Evolutionary conservation across 371 early-diverging fungal genomes (phyloP).

Genomic region (Mortierella sp.): DNA sequence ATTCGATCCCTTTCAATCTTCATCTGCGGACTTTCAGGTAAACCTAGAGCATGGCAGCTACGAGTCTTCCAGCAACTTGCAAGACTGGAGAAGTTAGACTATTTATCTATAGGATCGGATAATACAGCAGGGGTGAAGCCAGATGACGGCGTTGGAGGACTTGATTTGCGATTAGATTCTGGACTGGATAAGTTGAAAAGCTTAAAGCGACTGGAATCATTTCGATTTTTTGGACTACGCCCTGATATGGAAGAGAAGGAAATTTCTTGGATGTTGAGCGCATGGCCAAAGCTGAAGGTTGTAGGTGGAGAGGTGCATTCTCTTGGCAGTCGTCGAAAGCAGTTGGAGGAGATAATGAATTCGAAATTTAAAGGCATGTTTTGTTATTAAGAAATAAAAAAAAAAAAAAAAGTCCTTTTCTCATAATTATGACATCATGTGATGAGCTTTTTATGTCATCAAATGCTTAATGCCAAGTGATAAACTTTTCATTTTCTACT

Average conservation of each 20-base stretch:
- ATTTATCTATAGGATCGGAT: background rate
- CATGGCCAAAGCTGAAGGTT: background rate
- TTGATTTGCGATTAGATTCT: background rate
- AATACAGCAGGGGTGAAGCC: background rate
- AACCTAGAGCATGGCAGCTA: background rate
- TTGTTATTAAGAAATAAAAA: too few species aligned
- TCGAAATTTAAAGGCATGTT: background rate
- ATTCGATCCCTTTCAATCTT: background rate
- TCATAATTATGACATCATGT: too few species aligned
- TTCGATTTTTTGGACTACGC: background rate
- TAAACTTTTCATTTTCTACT: background rate
- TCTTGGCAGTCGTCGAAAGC: too few species aligned
- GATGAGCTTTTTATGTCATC: too few species aligned
- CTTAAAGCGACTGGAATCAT: background rate
- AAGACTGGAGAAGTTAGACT: background rate
- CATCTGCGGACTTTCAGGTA: background rate
- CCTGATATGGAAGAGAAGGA: background rate
- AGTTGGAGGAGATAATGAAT: background rate
- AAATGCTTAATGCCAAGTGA: too few species aligned
- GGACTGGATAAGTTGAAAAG: background rate
- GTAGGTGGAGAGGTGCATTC: background rate
- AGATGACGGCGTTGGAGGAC: background rate
- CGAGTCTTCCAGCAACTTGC: background rate
- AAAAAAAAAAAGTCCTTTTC: too few species aligned
- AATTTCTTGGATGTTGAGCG: background rate